Conservation (phyloP, 1,284 basidiomycete genomes). For the Entoloma clypeatum region DNA sequence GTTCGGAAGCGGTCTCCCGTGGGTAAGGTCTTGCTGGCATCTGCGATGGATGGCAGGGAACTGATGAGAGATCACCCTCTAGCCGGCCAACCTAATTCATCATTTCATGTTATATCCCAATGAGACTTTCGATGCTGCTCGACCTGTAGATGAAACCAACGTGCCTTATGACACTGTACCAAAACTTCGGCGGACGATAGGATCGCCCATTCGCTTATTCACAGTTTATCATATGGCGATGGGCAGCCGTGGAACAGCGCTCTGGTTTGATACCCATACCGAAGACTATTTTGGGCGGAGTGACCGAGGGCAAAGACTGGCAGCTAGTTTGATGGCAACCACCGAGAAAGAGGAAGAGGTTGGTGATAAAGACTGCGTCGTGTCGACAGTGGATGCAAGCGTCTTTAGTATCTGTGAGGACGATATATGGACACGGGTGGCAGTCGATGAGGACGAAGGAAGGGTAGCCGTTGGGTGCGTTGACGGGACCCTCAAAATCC, state of each 20-base stretch:
- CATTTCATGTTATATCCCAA: constrained; percentile 52
- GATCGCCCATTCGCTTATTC: constrained; percentile 58
- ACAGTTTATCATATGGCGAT: constrained; percentile 49
- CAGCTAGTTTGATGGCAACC: constrained; percentile 35
- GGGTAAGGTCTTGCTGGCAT: constrained; percentile 29
- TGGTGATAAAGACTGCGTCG: constrained; percentile 21
- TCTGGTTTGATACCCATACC: constrained; percentile 63
- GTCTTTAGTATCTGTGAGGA: constrained; percentile 43
- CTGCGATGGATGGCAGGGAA: neutral
- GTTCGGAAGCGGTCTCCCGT: constrained; percentile 57
- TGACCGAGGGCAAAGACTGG: constrained; percentile 55
- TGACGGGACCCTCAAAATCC: constrained; percentile 47
- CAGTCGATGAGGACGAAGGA: constrained; percentile 58
- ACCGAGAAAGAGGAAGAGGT: constrained; percentile 16
- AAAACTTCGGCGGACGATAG: constrained; percentile 38
- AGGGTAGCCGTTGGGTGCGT: constrained; percentile 50
- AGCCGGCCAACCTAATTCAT: constrained; percentile 64
- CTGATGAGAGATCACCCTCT: neutral
- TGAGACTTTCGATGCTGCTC: constrained; percentile 28
- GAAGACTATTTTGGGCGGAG: constrained; percentile 44
- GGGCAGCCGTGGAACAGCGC: constrained; percentile 55
- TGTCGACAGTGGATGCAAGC: constrained; percentile 32
- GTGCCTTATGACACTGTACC: constrained; percentile 46
- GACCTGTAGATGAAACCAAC: constrained; percentile 31
- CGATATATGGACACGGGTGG: constrained; percentile 51